These are phyloP conservation scores for Ogataea ramenticola DNA, from an alignment of 805 yeast genomes.

Conservation along the genomic window DNA sequence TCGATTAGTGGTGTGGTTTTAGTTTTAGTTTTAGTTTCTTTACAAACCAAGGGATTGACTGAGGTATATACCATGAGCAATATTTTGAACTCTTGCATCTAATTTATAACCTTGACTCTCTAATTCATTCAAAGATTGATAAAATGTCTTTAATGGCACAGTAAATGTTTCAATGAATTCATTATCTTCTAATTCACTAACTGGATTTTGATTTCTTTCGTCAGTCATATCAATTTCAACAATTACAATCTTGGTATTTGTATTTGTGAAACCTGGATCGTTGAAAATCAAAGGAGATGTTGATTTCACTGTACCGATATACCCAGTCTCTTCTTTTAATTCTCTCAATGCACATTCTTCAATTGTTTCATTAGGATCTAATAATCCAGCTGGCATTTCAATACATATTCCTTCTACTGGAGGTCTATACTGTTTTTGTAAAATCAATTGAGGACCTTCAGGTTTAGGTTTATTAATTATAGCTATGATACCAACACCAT, in stretches of 20 bases:
- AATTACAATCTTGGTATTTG: conserved; percentile 73
- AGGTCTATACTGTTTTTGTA: conserved; percentile 90
- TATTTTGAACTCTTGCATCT: conserved; percentile 83
- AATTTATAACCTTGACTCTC: conserved; percentile 62
- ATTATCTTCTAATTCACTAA: conserved; percentile 74
- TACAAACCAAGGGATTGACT: conserved; percentile 26
- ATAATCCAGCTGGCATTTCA: conserved; percentile 92
- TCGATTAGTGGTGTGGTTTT: too few species aligned
- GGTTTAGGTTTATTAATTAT: conserved; percentile 45
- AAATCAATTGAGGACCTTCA: conserved; percentile 39
- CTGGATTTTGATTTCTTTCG: conserved; percentile 60
- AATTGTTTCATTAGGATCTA: conserved; percentile 76
- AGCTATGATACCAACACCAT: conserved; percentile 89
- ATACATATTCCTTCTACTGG: conserved; percentile 85
- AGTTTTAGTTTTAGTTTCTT: background rate
- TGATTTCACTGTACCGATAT: conserved; percentile 52
- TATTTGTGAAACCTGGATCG: conserved; percentile 76
- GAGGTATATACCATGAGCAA: conserved; percentile 72
- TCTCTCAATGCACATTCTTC: conserved; percentile 84
- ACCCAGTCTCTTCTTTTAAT: conserved; percentile 89
- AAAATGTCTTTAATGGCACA: conserved; percentile 54
- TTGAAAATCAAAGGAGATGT: conserved; percentile 29
- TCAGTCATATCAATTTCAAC: conserved; percentile 68
- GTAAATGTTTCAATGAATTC: conserved; percentile 90
- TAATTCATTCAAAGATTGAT: conserved; percentile 44